These are phyloP conservation scores for Penicillium cosmopolitanum DNA, from an alignment of 495 filamentous ascomycete species.

Conservation along the genomic window DNA sequence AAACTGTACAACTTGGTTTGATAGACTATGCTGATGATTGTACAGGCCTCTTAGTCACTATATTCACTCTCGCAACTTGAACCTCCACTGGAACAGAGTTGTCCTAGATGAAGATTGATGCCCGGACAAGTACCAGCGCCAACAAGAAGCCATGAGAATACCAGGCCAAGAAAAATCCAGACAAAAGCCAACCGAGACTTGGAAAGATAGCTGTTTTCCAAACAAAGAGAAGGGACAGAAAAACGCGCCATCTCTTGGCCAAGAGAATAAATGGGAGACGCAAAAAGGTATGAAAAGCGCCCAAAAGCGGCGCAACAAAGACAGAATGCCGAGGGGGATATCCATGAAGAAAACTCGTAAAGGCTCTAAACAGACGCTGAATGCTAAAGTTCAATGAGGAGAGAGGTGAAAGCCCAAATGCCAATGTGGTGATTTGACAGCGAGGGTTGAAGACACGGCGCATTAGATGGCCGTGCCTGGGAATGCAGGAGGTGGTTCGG, in stretches of 20 bases:
- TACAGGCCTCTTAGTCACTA: background rate
- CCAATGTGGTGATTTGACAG: background rate
- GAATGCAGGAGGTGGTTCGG: slow-evolving; percentile 20
- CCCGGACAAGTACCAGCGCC: background rate
- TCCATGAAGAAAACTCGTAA: slow-evolving; percentile 39
- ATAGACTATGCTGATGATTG: background rate
- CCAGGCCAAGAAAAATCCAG: background rate
- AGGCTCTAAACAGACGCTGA: slow-evolving; percentile 39
- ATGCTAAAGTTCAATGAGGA: slow-evolving; percentile 39
- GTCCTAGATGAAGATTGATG: background rate
- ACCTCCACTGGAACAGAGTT: background rate
- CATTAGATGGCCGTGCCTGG: slow-evolving; percentile 29
- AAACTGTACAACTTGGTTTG: background rate
- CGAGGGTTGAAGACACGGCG: background rate
- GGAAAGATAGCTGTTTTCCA: background rate
- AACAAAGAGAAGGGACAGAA: background rate
- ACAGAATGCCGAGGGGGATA: slow-evolving; percentile 39
- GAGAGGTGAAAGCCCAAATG: slow-evolving; percentile 12
- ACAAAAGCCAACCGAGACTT: slow-evolving; percentile 1
- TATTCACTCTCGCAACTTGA: background rate
- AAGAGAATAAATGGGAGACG: slow-evolving; percentile 14
- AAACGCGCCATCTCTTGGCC: slow-evolving; percentile 7
- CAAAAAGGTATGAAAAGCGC: slow-evolving; percentile 16
- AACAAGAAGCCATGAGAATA: background rate
- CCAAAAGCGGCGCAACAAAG: slow-evolving; percentile 12